These are phyloP conservation scores for Ormosia emarginata DNA, from an alignment of 306 rosid species.

Conservation along the genomic window DNA sequence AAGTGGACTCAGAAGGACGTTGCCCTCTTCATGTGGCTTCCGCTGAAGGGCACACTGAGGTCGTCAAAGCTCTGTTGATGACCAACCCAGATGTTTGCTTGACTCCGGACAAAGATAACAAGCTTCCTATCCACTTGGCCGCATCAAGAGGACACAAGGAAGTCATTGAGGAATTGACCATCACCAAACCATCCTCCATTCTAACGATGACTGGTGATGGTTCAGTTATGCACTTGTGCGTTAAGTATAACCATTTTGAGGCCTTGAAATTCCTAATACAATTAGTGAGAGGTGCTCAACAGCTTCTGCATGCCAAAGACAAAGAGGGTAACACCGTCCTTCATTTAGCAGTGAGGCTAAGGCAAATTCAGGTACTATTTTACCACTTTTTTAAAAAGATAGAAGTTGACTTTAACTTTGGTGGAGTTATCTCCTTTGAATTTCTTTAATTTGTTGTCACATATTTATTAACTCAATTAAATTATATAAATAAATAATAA, in stretches of 20 bases:
- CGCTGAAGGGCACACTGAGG: slow-evolving; percentile 25
- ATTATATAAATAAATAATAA: no score
- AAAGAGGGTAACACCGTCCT: slow-evolving; percentile 18
- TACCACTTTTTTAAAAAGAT: not conserved
- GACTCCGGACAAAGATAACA: slow-evolving; percentile 20
- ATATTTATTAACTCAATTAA: no score
- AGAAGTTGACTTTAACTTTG: no score
- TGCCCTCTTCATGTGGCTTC: slow-evolving; percentile 39
- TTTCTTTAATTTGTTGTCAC: no score
- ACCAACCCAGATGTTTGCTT: slow-evolving; percentile 13
- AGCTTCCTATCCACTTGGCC: slow-evolving; percentile 35
- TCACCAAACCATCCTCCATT: not conserved
- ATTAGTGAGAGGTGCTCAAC: not conserved
- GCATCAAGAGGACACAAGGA: slow-evolving; percentile 27
- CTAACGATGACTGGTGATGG: not conserved
- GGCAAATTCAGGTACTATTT: slow-evolving; percentile 17
- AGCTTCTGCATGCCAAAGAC: not conserved
- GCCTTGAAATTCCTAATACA: slow-evolving; percentile 15
- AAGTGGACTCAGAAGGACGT: slow-evolving; percentile 29
- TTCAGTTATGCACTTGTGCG: slow-evolving; percentile 15
- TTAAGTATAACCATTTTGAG: slow-evolving; percentile 11
- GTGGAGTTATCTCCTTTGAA: no score
- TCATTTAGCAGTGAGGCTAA: slow-evolving; percentile 23
- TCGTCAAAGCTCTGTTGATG: slow-evolving; percentile 7
- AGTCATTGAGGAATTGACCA: not conserved